Conservation (phyloP, 2,329 filamentous ascomycete species). For the Ceratocystis variospora region DNA sequence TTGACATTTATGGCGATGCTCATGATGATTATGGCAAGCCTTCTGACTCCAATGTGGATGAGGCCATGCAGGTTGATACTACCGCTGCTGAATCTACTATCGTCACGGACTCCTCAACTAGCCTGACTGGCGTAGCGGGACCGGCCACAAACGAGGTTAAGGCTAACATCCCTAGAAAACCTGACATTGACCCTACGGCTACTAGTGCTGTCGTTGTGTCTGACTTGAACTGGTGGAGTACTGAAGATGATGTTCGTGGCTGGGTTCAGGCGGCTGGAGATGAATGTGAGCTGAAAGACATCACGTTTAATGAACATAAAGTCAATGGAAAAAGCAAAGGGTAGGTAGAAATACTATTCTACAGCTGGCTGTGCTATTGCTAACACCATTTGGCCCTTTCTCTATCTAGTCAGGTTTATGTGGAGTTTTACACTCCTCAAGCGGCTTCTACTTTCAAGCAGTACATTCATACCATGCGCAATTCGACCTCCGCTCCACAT, state of each 20-base stretch:
- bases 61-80: constrained; percentile 11
- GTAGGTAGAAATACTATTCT: constrained; percentile 36
- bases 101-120: constrained; percentile 23
- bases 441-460: constrained; percentile 77
- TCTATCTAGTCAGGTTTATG: constrained; percentile 51
- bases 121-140: constrained; percentile 25
- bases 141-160: constrained; percentile 25
- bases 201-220: constrained; percentile 69
- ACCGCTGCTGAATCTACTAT: not conserved
- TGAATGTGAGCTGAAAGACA: constrained; percentile 75
- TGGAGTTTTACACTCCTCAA: constrained; percentile 73
- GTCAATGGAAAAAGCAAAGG: constrained; percentile 98
- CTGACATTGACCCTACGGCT: constrained; percentile 33
- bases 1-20: constrained; percentile 56
- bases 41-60: constrained; percentile 17
- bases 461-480: constrained; percentile 50
- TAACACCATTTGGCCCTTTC: not conserved
- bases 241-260: constrained; percentile 83
- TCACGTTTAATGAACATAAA: constrained; percentile 97
- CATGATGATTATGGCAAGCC: constrained; percentile 26
- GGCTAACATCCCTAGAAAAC: constrained; percentile 30
- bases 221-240: constrained; percentile 93
- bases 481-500: constrained; percentile 34
- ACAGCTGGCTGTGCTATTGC: not conserved
- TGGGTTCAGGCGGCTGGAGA: constrained; percentile 69